Evolutionary conservation across 2,329 filamentous ascomycete species (phyloP), one percentile per base, ranked within the genome.

Genomic region (Clonostachys rosea): DNA sequence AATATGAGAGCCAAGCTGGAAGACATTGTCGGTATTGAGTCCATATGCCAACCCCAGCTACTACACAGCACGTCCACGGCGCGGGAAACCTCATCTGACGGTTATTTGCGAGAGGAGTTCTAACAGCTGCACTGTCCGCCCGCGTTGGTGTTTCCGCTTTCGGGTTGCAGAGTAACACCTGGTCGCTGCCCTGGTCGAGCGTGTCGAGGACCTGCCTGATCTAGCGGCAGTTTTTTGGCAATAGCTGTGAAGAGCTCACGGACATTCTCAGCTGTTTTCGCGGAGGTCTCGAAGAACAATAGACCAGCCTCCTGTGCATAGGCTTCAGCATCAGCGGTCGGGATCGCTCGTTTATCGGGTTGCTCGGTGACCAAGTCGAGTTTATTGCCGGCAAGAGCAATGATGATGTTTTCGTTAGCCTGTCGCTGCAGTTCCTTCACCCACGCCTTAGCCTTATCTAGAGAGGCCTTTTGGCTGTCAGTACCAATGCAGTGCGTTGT

Each of bases 321-420:
- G 47, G 91, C 90, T 70, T 96, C 91, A 55, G 94, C 95, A 59
- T 99, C 94, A 56, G 87, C 87, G 18, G 88, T 87, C 51, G 85
- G 66, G 52, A 99, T 94, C 40, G 91, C 94, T 62, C 94, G 87
- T 81, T 97, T 97, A 67, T 96, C 92, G 43, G 92, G 92, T 65
- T 89, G 88, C 63, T 96, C 91, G 53, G 84, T 91, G 52, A 96
- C 94, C 58, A 99, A 76, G 79, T 99, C 94, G 63, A 96, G 78
- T 75, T 99, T 97, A 79, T 99, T 99, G 53, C 94, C 94, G 46
- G 92, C 94, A 40, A 99, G 84, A 42, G 94, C 94, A 63, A 99
- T 99, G 69, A 99, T 91, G 68, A 99, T 99, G 72, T 97, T 97
- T 72, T 99, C 94, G 75, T 97, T 99, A 53, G 95, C 94, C 73